Conservation (phyloP, 768 basidiomycete genomes). For the Rhizopogon vesiculosus region DNA sequence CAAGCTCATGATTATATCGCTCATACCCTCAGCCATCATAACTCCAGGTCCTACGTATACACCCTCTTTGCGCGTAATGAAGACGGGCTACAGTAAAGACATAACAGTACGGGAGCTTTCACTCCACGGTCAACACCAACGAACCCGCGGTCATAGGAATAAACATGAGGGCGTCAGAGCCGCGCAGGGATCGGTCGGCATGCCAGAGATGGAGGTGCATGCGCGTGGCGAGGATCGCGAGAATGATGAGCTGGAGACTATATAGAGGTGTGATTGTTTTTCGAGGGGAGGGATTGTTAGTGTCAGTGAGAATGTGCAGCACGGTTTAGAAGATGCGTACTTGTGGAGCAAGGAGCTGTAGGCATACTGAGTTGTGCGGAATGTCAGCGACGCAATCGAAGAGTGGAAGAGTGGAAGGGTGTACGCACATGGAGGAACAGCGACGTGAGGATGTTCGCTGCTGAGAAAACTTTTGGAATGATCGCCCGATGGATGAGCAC, state of each 20-base stretch:
- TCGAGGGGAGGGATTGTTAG: neutral
- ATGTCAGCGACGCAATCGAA: neutral
- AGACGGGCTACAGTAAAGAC: no score
- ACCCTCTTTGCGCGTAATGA: no score
- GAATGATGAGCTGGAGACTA: slow-evolving; percentile 1
- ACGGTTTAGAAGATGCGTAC: neutral
- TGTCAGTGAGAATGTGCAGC: neutral
- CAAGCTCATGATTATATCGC: no score
- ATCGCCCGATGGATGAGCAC: neutral
- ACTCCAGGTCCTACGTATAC: no score
- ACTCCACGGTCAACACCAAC: neutral
- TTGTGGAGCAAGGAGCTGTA: neutral
- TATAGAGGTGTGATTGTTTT: neutral
- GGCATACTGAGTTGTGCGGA: neutral
- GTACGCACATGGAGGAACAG: neutral
- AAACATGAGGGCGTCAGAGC: no score
- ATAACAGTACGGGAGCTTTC: neutral
- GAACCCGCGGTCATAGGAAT: neutral
- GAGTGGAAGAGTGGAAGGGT: neutral
- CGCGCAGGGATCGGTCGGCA: neutral
- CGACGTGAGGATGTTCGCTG: neutral
- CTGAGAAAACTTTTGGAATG: neutral
- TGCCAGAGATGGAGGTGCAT: slow-evolving; percentile 5
- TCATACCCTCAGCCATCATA: no score
- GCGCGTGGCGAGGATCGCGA: slow-evolving; percentile 1